phyloP scores from a whole-genome alignment of 352 stramenopile species.

The Aphanomyces astaci region DNA sequence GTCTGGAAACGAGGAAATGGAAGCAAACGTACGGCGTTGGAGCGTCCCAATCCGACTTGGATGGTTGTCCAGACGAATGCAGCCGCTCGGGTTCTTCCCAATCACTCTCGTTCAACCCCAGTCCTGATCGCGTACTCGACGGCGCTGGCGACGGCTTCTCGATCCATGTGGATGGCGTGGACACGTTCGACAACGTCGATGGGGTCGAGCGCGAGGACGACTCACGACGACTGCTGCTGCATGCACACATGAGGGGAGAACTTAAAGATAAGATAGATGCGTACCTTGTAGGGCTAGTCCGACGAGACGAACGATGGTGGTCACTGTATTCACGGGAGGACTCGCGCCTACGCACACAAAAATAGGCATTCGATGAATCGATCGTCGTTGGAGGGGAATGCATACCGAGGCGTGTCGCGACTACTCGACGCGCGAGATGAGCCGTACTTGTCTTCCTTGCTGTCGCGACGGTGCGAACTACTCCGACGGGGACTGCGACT shows the following conservation, averaged over 20 bases:
- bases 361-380: neutral
- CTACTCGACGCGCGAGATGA: neutral
- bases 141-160: conserved; percentile 21
- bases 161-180: conserved; percentile 16
- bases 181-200: neutral
- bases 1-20: neutral
- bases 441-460: neutral
- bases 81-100: conserved; percentile 72
- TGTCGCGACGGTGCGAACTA: neutral
- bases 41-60: conserved; percentile 41
- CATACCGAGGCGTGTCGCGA: neutral
- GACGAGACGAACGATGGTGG: conserved; percentile 10
- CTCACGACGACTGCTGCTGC: neutral
- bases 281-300: neutral
- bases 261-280: too few species aligned
- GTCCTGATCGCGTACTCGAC: neutral
- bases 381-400: too few species aligned
- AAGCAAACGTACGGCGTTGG: conserved; percentile 31
- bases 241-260: neutral
- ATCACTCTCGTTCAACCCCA: conserved; percentile 47
- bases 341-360: neutral
- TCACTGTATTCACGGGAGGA: neutral
- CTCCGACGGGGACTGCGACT: neutral
- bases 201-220: neutral
- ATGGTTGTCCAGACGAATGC: conserved; percentile 29